Percentiles rank a stretch among this genome's conserved stretches.
phyloP scores from a whole-genome alignment of 306 rosid species.

The Parietaria judaica region DNA sequence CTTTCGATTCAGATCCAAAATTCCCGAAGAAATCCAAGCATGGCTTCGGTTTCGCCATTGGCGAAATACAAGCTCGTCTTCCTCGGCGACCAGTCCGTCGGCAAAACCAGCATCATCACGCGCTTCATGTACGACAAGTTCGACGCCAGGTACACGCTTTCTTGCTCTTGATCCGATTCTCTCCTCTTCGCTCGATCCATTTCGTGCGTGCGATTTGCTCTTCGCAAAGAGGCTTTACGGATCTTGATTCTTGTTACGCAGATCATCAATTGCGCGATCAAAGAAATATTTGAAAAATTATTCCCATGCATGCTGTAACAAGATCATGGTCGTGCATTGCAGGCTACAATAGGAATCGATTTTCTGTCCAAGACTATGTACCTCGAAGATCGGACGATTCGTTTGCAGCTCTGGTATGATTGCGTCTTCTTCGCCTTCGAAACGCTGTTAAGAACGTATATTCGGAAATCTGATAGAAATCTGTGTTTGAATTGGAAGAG shows the following conservation, averaged over 20 bases:
- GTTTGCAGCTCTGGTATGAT: slow-evolving; percentile 91
- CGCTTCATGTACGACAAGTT: slow-evolving; percentile 98
- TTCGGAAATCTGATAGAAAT: too few relatives aligned
- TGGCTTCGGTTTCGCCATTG: slow-evolving; percentile 92
- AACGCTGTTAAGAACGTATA: too few relatives aligned
- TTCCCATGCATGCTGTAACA: background rate
- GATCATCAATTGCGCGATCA: background rate
- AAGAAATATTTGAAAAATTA: background rate
- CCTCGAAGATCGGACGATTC: slow-evolving; percentile 98
- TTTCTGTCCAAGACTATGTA: slow-evolving; percentile 97
- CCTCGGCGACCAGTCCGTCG: slow-evolving; percentile 92
- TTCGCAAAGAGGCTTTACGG: too few relatives aligned
- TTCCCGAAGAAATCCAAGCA: slow-evolving; percentile 6
- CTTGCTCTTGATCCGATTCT: background rate
- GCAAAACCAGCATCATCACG: slow-evolving; percentile 92
- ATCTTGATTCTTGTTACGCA: background rate
- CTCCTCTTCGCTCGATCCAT: background rate
- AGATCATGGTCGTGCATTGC: slow-evolving; percentile 27
- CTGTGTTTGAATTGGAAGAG: too few relatives aligned
- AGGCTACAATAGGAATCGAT: slow-evolving; percentile 98
- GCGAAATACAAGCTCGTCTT: slow-evolving; percentile 86
- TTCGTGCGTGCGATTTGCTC: too few relatives aligned
- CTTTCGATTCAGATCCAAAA: slow-evolving; percentile 39
- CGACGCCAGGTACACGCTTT: slow-evolving; percentile 59
- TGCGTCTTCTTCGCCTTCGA: background rate